Base-by-base conservation (phyloP, 2,329 filamentous ascomycete species). In the Penicillium sclerotiorum region DNA sequence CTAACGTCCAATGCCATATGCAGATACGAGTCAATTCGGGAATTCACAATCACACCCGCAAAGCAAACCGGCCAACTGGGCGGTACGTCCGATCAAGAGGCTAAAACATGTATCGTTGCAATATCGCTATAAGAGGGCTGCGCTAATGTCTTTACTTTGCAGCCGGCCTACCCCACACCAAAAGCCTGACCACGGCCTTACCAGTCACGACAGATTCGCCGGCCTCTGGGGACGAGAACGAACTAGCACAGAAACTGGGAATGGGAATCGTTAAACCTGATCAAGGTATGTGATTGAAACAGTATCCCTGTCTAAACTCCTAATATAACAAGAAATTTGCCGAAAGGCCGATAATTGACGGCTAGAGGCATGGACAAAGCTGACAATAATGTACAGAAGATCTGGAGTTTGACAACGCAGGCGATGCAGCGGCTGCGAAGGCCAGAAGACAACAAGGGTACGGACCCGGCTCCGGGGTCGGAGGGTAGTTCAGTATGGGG, bases 61-160 rank as follows among this genome's bases (percentile, higher is more conserved):
- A 85, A 83, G 58, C 74, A 80, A 50, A 73, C 75, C 20, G 84
- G 83, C 6, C 81, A 85, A 62, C 63, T 86, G 22, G 79, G 80
- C 52, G 69, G 81, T 82, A 70, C 44, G 63, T 48, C 36, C 4
- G 4, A 8, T 11, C 9, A 36, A n/a, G 8, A 13, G 15, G 12
- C 8, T 30, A 1, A 41, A 9, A 12, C 5, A 18, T 15, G 8
- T 22, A 23, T n/a, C n/a, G n/a, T n/a, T n/a, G n/a, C n/a, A n/a
- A n/a, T n/a, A n/a, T n/a, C n/a, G n/a, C n/a, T n/a, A n/a, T n/a
- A n/a, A n/a, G n/a, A n/a, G n/a, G n/a, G n/a, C n/a, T n/a, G n/a
- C n/a, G n/a, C n/a, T n/a, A n/a, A n/a, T n/a, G n/a, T n/a, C n/a
- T n/a, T n/a, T 13, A 3, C 15, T 30, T 17, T 9, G 8, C 32